phyloP scores from a whole-genome alignment of 2,329 filamentous ascomycete species.

The Talaromyces sp. region DNA sequence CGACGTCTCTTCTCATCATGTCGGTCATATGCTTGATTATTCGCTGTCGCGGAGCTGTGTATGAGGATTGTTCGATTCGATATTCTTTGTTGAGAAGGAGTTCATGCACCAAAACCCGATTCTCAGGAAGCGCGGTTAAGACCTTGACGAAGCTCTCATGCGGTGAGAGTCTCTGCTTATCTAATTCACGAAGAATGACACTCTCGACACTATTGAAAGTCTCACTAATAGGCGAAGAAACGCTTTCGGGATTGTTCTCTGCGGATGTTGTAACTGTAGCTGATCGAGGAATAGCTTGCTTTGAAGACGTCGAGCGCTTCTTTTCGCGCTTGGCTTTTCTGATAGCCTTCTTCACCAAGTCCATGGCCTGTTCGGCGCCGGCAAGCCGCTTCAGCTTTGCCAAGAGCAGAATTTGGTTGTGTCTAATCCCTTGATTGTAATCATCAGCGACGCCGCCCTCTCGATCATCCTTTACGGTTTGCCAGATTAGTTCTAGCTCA shows the following conservation, averaged over 20 bases:
- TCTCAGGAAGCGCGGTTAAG: slow-evolving; percentile 56
- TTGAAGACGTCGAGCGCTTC: slow-evolving; percentile 45
- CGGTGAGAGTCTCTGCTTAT: slow-evolving; percentile 28
- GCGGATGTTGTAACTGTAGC: slow-evolving; percentile 34
- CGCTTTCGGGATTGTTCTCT: slow-evolving; percentile 31
- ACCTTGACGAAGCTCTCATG: slow-evolving; percentile 44
- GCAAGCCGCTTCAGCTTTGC: slow-evolving; percentile 58
- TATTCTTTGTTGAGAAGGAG: slow-evolving; percentile 59
- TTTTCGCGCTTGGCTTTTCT: slow-evolving; percentile 52
- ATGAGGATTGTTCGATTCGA: slow-evolving; percentile 48
- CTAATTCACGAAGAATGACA: slow-evolving; percentile 28
- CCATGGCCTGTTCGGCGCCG: slow-evolving; percentile 54
- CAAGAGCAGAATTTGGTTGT: slow-evolving; percentile 59
- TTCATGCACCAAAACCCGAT: slow-evolving; percentile 58
- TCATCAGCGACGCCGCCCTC: slow-evolving; percentile 57
- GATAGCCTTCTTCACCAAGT: slow-evolving; percentile 55
- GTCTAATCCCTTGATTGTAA: slow-evolving; percentile 59
- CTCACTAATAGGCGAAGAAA: slow-evolving; percentile 35
- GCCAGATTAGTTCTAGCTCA: slow-evolving; percentile 61
- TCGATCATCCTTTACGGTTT: slow-evolving; percentile 59
- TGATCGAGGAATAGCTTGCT: slow-evolving; percentile 53
- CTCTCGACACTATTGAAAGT: slow-evolving; percentile 33
- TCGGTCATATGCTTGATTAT: slow-evolving; percentile 56
- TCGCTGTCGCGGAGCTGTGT: slow-evolving; percentile 47
- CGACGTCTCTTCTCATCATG: slow-evolving; percentile 53